Base-by-base conservation (phyloP, 2,329 filamentous ascomycete species). In the Ophiostoma sp. region DNA sequence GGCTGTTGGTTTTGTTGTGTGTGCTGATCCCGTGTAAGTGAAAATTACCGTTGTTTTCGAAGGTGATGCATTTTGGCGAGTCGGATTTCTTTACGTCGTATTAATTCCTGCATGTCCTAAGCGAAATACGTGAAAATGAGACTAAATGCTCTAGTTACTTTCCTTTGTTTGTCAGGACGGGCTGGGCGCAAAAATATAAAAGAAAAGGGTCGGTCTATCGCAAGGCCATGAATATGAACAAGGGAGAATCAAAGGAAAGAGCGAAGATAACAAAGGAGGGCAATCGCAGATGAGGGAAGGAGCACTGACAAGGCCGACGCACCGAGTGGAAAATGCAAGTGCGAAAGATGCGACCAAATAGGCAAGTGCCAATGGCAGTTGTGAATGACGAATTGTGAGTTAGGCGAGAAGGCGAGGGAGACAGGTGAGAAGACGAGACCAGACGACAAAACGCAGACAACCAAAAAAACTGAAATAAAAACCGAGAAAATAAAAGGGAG, bases 141-240 rank as follows among this genome's bases (percentile, higher is more conserved):
- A n/a, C n/a, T n/a, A n/a, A n/a, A n/a, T n/a, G n/a, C n/a, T n/a
- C n/a, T n/a, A n/a, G n/a, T n/a, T n/a, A n/a, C n/a, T 36, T 64
- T 25, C 33, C 33, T 64, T 64, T 64, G 59, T 63, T 63, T 63
- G 59, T 64, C 59, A 42, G 33, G 42, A 42, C 12, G n/a, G 63
- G 64, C 64, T 50, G 42, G 48, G 66, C 39, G 63, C 63, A 55
- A 52, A 57, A 11, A 42, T 7, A 1, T 11, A 7, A 28, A 7
- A 19, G 19, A 2, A 66, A 28, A 19, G 7, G 31, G 31, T 31
- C 22, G 31, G 39, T 8, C 39, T 68, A 63, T 68, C 63, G 25
- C 7, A 6, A 9, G 15, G 48, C 19, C 68, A 70, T 19, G 48
- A 31, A 36, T 19, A 70, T 52, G 48, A 70, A 70, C 36, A 52